Evolutionary conservation across 2,329 filamentous ascomycete species (phyloP).

Genomic region (Fusarium lyarnte): DNA sequence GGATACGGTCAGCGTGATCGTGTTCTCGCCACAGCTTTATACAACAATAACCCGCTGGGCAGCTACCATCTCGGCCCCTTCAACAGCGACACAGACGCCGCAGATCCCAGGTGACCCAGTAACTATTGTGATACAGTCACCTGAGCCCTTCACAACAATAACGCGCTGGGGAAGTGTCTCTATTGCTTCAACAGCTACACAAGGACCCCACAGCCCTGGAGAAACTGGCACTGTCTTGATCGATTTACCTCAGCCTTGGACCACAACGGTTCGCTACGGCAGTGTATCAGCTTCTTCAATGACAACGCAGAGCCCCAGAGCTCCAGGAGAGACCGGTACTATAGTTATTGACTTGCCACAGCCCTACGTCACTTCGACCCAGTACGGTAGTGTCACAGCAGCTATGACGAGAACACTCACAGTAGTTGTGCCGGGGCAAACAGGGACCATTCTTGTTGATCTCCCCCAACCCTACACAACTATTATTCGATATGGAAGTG

Average conservation of each 20-base stretch:
- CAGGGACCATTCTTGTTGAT: not conserved
- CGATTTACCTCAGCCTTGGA: too few species aligned
- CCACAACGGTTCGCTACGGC: too few species aligned
- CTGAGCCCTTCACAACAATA: too few species aligned
- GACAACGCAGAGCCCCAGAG: too few species aligned
- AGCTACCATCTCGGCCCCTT: not conserved
- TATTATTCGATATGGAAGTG: not conserved
- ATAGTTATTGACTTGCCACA: not conserved
- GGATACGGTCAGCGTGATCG: too few species aligned
- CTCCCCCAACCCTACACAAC: slow-evolving; percentile 6
- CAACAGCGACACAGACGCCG: not conserved
- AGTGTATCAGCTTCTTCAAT: too few species aligned
- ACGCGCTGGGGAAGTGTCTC: not conserved
- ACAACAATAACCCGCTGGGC: not conserved
- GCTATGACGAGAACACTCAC: not conserved
- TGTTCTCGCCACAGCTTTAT: too few species aligned
- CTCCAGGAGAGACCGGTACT: not conserved
- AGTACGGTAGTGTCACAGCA: not conserved
- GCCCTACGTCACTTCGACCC: not conserved
- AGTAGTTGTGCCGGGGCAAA: not conserved
- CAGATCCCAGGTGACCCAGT: not conserved
- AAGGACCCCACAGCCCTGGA: too few species aligned
- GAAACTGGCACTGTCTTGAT: too few species aligned
- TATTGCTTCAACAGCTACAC: not conserved
- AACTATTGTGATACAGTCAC: too few species aligned